Percentiles rank a stretch among this genome's conserved stretches.
These are phyloP conservation scores for Pseudozyma hubeiensis DNA, from an alignment of 1,284 basidiomycete species.

Conservation along the genomic window DNA sequence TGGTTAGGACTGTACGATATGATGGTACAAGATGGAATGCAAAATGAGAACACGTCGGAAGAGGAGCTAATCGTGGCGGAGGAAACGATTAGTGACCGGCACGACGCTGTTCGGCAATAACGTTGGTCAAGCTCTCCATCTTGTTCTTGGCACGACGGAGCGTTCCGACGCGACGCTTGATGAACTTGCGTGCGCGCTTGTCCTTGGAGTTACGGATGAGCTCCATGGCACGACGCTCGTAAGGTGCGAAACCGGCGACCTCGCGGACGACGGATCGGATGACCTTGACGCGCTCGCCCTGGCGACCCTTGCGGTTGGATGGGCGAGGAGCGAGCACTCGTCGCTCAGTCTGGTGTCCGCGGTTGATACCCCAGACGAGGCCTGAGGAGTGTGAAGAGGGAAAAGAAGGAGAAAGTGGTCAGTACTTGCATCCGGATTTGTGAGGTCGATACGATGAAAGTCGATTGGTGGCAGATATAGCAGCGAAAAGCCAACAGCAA, in stretches of 20 bases:
- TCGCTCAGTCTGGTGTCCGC: slow-evolving; percentile 90
- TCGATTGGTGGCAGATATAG: background rate
- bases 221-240: slow-evolving; percentile 99
- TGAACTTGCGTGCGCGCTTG: slow-evolving; percentile 69
- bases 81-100: slow-evolving; percentile 59
- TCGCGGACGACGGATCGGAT: slow-evolving; percentile 65
- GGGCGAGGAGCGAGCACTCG: slow-evolving; percentile 84
- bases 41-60: background rate
- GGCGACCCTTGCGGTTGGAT: slow-evolving; percentile 89
- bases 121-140: slow-evolving; percentile 65
- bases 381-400: slow-evolving; percentile 72
- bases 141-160: slow-evolving; percentile 67
- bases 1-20: background rate
- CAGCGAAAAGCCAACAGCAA: background rate
- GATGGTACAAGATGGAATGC: slow-evolving; percentile 13
- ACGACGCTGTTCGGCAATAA: slow-evolving; percentile 67
- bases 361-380: slow-evolving; percentile 89
- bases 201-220: slow-evolving; percentile 97
- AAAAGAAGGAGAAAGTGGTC: slow-evolving; percentile 1
- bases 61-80: background rate
- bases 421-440: slow-evolving; percentile 6
- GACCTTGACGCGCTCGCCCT: slow-evolving; percentile 73
- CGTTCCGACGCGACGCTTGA: slow-evolving; percentile 67
- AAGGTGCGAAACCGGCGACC: slow-evolving; percentile 92
- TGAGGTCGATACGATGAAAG: too few species aligned